Conservation (phyloP, 192 early-diverging fungal species). For the Jimgerdemannia flammicorona region DNA sequence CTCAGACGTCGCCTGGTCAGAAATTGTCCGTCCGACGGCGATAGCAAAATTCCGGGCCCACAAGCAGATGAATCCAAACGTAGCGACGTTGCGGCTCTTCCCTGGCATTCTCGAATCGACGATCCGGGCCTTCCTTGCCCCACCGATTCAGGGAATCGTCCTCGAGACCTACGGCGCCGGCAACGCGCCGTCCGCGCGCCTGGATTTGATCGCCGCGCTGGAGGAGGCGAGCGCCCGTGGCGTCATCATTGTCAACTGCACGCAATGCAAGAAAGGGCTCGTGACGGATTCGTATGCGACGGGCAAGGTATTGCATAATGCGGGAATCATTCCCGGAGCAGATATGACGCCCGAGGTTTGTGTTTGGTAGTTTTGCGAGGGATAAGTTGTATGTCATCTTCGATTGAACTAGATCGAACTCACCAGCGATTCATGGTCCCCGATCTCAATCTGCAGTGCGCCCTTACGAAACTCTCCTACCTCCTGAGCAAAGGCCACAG, state of each 20-base stretch:
- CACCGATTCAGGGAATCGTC: slow-evolving; percentile 87
- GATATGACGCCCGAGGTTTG: slow-evolving; percentile 90
- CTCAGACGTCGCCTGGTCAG: slow-evolving; percentile 85
- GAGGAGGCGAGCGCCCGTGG: slow-evolving; percentile 87
- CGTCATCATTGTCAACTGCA: slow-evolving; percentile 95
- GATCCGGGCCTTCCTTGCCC: slow-evolving; percentile 79
- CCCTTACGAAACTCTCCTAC: slow-evolving; percentile 93
- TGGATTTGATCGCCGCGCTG: slow-evolving; percentile 80
- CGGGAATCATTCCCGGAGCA: slow-evolving; percentile 82
- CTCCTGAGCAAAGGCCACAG: slow-evolving; percentile 64
- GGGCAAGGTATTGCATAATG: slow-evolving; percentile 74
- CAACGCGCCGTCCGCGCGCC: slow-evolving; percentile 89
- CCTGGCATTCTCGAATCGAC: slow-evolving; percentile 92
- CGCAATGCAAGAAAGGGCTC: slow-evolving; percentile 82
- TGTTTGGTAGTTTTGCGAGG: background rate
- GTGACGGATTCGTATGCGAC: slow-evolving; percentile 93
- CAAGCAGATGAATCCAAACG: slow-evolving; percentile 82
- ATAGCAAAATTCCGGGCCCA: slow-evolving; percentile 83
- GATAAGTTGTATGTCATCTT: slow-evolving; percentile 9
- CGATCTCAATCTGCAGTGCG: slow-evolving; percentile 51
- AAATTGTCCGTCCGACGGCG: slow-evolving; percentile 78
- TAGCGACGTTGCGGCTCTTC: slow-evolving; percentile 86
- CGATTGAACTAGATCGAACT: background rate
- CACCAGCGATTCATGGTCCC: background rate
- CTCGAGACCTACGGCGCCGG: slow-evolving; percentile 97